Percentiles rank a stretch among this genome's conserved stretches.
Conservation (phyloP, 2,329 filamentous ascomycete genomes). For the Scedosporium apiospermum region DNA sequence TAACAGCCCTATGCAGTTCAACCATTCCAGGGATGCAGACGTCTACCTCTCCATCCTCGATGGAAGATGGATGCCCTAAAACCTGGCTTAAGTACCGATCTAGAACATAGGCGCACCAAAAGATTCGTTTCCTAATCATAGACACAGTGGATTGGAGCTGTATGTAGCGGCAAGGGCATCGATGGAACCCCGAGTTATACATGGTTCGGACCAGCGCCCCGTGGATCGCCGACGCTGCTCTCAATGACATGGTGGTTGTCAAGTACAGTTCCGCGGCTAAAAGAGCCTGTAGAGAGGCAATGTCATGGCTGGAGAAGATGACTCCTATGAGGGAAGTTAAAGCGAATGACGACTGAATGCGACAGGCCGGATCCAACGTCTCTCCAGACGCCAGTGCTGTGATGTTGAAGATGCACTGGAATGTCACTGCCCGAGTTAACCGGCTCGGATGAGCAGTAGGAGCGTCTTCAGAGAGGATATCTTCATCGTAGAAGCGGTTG, state of each 20-base stretch:
- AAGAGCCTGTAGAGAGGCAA: conserved; percentile 36
- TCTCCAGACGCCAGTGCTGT: conserved; percentile 22
- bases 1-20: conserved; percentile 13
- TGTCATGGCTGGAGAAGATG: conserved; percentile 30
- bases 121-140: conserved; percentile 27
- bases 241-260: conserved; percentile 35
- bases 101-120: conserved; percentile 28
- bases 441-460: conserved; percentile 12
- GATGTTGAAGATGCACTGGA: conserved; percentile 42
- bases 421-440: conserved; percentile 25
- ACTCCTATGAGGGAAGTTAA: conserved; percentile 26
- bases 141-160: conserved; percentile 24
- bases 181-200: conserved; percentile 39
- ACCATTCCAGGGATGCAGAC: conserved; percentile 22
- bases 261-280: conserved; percentile 38
- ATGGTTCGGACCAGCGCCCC: conserved; percentile 35
- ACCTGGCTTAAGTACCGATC: conserved; percentile 26
- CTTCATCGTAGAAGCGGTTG: conserved; percentile 26
- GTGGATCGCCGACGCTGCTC: conserved; percentile 36
- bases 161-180: conserved; percentile 39
- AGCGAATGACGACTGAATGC: conserved; percentile 25
- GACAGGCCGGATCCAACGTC: conserved; percentile 20
- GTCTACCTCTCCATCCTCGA: conserved; percentile 26
- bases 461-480: conserved; percentile 1
- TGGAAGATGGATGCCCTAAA: conserved; percentile 23